phyloP scores from a whole-genome alignment of 331 rosid species.

The Malus hybrid region DNA sequence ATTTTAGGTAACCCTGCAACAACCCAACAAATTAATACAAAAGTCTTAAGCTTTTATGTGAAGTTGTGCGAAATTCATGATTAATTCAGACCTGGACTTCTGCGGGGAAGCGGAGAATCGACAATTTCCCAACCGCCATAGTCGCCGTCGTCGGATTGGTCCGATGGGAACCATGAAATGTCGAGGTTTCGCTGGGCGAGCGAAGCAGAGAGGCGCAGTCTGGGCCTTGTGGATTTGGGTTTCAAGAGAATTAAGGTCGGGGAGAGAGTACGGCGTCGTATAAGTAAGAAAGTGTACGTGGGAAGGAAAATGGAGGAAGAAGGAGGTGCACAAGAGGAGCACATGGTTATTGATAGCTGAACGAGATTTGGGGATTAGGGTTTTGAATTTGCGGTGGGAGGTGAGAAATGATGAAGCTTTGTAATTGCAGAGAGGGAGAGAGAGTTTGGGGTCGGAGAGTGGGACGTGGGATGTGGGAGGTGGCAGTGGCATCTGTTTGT shows the following conservation, averaged over 20 bases:
- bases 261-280: conserved; percentile 18
- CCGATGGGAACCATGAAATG: conserved; percentile 41
- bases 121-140: conserved; percentile 66
- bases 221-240: conserved; percentile 29
- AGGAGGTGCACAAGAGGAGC: conserved; percentile 40
- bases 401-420: background rate
- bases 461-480: background rate
- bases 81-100: conserved; percentile 13
- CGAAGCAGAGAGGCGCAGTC: conserved; percentile 37
- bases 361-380: background rate
- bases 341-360: conserved; percentile 28
- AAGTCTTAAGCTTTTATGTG: background rate
- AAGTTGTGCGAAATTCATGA: too few species aligned
- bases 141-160: conserved; percentile 16
- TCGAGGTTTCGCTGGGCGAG: conserved; percentile 27
- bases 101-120: conserved; percentile 29
- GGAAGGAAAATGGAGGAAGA: conserved; percentile 32
- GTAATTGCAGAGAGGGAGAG: background rate
- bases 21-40: background rate
- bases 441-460: background rate
- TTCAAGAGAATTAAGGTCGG: conserved; percentile 20
- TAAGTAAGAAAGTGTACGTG: conserved; percentile 20
- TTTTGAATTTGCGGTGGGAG: background rate
- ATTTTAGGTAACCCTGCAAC: conserved; percentile 37
- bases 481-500: background rate